Base-by-base conservation (phyloP, 345 rosid genomes). In the Eucalyptus coolabah region DNA sequence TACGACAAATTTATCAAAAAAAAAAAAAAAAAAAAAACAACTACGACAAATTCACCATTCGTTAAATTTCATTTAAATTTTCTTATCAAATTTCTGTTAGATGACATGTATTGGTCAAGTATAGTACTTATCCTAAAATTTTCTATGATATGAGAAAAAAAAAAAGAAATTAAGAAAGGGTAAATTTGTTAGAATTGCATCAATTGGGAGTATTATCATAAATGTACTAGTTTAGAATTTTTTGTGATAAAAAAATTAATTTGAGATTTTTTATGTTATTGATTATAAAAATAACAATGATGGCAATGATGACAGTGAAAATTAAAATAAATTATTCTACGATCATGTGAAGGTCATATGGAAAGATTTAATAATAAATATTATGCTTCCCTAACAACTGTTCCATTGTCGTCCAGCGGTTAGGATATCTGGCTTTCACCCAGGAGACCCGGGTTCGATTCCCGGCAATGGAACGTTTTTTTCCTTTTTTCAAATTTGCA, bases 381-480 rank as follows among this genome's bases (percentile, higher is more conserved):
- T n/a, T 0, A 4, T 14, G 17, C 11, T 4, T 0, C 9, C 0
- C 1, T 2, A 3, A 0, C 15, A 5, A 19, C 9, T 11, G 7
- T 17, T 94, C 96, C 96, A 92, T 92, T 96, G 96, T 96, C 96
- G 99, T 96, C 98, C 97, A 97, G 96, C 95, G 99, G 98, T 94
- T 92, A 96, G 99, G 97, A 95, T 96, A 80, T 94, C 96, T 95
- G 98, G 97, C 98, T 96, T 96, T 95, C 97, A 95, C 97, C 98
- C 98, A 95, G 96, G 97, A 91, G 97, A 96, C 97, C 98, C 98
- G 96, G 98, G 98, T 95, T 97, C 96, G 95, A 96, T 97, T 97
- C 95, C 98, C 98, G 98, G 95, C 97, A 95, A 91, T 92, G 96
- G 97, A 97, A 95, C 0, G n/a, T n/a, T 1, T 54, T 50, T 69